Evolutionary conservation across 2,329 filamentous ascomycete genomes (phyloP).

Genomic region (Tolypocladium endophyticum): DNA sequence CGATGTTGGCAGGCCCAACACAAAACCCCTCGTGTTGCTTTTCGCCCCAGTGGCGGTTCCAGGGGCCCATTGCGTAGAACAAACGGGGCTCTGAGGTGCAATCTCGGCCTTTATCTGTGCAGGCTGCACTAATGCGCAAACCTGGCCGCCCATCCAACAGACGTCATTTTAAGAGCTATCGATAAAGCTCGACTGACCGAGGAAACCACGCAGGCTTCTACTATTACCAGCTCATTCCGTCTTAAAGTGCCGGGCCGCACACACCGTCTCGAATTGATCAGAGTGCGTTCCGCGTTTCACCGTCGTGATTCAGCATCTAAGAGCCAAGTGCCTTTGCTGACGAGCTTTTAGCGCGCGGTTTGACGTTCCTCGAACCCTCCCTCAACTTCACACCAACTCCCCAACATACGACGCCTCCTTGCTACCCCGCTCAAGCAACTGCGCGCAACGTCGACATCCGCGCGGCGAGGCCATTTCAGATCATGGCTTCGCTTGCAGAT

Average conservation of each 20-base stretch:
- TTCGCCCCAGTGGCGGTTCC: background rate
- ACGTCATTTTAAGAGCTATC: conserved; percentile 1
- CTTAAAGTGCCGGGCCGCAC: background rate
- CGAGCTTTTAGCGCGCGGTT: background rate
- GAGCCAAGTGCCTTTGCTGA: background rate
- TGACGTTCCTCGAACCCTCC: background rate
- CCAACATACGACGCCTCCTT: background rate
- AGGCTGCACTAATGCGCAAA: background rate
- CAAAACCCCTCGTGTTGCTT: background rate
- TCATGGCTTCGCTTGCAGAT: conserved; percentile 1
- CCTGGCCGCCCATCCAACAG: background rate
- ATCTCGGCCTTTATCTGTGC: background rate
- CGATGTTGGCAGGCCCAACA: background rate
- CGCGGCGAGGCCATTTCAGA: background rate
- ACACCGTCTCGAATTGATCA: background rate
- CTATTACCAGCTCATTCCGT: background rate
- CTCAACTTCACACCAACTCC: background rate
- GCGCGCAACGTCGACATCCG: background rate
- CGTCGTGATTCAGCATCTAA: background rate
- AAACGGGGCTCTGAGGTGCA: background rate
- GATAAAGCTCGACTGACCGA: background rate
- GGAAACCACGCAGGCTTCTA: background rate
- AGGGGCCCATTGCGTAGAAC: background rate
- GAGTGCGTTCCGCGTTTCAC: background rate
- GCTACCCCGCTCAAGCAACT: background rate